A percentile compares a stretch with the other conserved stretches of the same genome.
Evolutionary conservation across 2,329 filamentous ascomycete species (phyloP).

Genomic region (Piedraia hortae): DNA sequence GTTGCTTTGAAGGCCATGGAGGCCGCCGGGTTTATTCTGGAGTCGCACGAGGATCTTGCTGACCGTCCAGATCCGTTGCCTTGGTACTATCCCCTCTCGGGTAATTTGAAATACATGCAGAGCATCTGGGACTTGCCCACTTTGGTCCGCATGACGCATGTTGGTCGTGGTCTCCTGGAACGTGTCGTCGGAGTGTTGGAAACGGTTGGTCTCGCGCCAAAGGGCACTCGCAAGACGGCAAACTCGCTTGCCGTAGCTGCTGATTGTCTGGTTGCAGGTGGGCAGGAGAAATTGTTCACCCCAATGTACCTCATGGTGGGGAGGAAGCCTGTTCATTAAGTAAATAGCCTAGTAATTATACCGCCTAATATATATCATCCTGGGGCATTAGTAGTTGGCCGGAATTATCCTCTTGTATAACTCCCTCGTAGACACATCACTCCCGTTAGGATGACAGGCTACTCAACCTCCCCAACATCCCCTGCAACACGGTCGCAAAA

Average conservation of each 20-base stretch:
- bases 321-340: conserved; percentile 35
- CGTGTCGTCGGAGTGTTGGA: conserved; percentile 53
- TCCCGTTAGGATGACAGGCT: too few relatives aligned
- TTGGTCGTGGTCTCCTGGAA: conserved; percentile 50
- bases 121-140: conserved; percentile 56
- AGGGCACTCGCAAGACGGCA: conserved; percentile 80
- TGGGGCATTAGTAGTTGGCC: too few relatives aligned
- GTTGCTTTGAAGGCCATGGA: conserved; percentile 65
- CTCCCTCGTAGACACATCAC: too few relatives aligned
- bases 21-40: conserved; percentile 59
- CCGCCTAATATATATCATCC: too few relatives aligned
- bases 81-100: conserved; percentile 84
- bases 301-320: conserved; percentile 96
- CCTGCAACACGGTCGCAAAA: too few relatives aligned
- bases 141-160: conserved; percentile 67
- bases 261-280: conserved; percentile 68
- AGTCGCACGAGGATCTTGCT: conserved; percentile 68
- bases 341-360: background rate
- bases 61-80: conserved; percentile 45
- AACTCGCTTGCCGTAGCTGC: conserved; percentile 60
- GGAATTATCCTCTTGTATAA: too few relatives aligned
- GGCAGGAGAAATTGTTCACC: conserved; percentile 74
- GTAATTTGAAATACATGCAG: conserved; percentile 60
- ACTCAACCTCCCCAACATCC: too few relatives aligned
- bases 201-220: conserved; percentile 43